Evolutionary conservation across 2,329 filamentous ascomycete genomes (phyloP), one percentile per base, ranked within the genome.

Genomic region (Diaporthe amygdali): DNA sequence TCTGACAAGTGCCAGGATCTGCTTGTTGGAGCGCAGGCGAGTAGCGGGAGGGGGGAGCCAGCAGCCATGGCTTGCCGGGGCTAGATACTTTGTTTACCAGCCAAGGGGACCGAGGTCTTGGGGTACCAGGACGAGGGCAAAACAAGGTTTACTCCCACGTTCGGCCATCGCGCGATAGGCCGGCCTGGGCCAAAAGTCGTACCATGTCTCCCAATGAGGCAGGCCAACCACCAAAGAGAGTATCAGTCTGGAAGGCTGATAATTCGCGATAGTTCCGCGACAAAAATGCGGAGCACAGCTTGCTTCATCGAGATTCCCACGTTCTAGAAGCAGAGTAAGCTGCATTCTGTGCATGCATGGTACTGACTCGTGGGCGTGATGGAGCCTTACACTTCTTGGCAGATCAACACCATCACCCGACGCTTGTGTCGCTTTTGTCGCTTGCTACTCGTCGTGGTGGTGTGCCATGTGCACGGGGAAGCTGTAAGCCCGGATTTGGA

Each of bases 291-390:
- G 20, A 49, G 59, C 37, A 47, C 9, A 9, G 12, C 27, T 25
- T 12, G 41, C 25, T n/a, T 22, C 41, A 47, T 64, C 44, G 44
- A 64, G 44, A 64, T 49, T 49, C n/a, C 41, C 44, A 44, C 4
- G 30, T 64, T 64, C 59, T 49, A 49, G 59, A 64, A 64, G 59
- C 41, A 47, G 44, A 7, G 22, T 47, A 3, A 37, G 59, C 9
- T 37, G n/a, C 44, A 64, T 49, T 46, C 59, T 34, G 41, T 47
- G n/a, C 44, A 64, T 64, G 59, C 59, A 64, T n/a, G 59, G 37
- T 49, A 6, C 59, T 64, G 59, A 64, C 59, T 64, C 59, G 59
- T 20, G 37, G 30, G 34, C 22, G 59, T 49, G 59, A 64, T 22
- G 59, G 59, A 2, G 34, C 44, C 25, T 37, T 22, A 54, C 37